These are phyloP conservation scores for Penicillium pulvis DNA, from an alignment of 495 filamentous ascomycete species.

Conservation along the genomic window DNA sequence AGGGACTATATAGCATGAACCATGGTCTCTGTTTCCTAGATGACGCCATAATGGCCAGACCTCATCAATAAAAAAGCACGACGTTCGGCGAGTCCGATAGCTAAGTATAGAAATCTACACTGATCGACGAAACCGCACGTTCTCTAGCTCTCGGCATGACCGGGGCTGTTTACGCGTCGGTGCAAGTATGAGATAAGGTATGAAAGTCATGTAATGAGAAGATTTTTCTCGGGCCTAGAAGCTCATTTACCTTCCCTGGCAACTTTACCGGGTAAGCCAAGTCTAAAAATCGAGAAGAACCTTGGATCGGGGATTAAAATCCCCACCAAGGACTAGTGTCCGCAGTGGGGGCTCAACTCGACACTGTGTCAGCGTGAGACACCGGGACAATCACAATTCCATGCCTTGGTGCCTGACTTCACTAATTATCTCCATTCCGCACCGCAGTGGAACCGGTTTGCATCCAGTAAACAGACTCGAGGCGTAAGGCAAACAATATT, in stretches of 20 bases:
- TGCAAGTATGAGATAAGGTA: too few relatives aligned
- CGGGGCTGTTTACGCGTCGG: background rate
- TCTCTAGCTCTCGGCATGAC: background rate
- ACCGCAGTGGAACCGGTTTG: background rate
- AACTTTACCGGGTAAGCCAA: background rate
- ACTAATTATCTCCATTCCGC: too few relatives aligned
- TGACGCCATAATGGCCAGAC: background rate
- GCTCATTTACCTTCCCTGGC: background rate
- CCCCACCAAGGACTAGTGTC: conserved; percentile 1
- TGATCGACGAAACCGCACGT: background rate
- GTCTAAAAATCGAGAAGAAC: background rate
- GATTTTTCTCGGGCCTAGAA: background rate
- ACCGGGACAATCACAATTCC: background rate
- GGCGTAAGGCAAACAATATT: too few relatives aligned
- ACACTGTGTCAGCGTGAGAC: background rate
- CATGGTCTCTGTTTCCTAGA: background rate
- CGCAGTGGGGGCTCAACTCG: conserved; percentile 3
- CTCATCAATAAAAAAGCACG: too few relatives aligned
- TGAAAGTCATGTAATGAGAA: background rate
- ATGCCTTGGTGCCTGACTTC: background rate
- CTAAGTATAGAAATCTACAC: background rate
- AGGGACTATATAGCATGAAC: background rate
- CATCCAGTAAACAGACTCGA: too few relatives aligned
- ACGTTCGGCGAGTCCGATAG: background rate
- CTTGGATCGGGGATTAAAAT: background rate